Base-by-base conservation (phyloP, 2,329 filamentous ascomycete species). In the Venturia nashicola region DNA sequence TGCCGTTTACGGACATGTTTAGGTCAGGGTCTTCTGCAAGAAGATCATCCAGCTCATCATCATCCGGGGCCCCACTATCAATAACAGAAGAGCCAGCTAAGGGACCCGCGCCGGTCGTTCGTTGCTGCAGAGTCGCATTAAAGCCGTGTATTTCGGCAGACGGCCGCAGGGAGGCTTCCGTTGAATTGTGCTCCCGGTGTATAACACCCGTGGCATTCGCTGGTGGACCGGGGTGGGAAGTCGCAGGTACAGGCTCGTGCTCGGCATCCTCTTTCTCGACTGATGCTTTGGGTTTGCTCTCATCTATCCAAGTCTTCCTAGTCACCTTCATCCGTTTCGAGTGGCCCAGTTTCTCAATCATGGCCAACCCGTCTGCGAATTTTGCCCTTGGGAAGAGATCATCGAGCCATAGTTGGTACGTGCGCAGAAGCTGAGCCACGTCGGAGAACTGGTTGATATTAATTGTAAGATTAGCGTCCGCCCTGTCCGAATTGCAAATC, bases 351-450 rank as follows among this genome's bases (percentile, higher is more conserved):
- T 96, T 97, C 74, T 99, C 94, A 2, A 97, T 90, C 79, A 97
- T 96, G 46, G 82, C 78, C 7, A 97, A 79, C 2, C 89, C 94
- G 71, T 99, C 94, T 59, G 89, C 83, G 71, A 99, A 99, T 71
- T 91, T 93, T 5, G 93, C 94, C 71, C 95, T 91, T 14, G 94
- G 94, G 71, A 92, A 99, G 14, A 99, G 80, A 71, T 97, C 91
- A 75, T 99, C 93, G 1, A 99, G 87, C 94, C 94, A 99, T 64
- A 96, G 76, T 73, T 97, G 94, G 72, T 97, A 99, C 72, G 95
- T 90, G 32, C 89, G 90, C 59, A 99, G 81, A 32, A 99, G 82
- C 18, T 86, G 85, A 0, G 87, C 83, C 12, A 91, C 85, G 72
- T 99, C 94, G 20, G 88, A 87, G 75, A 94, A 97, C 86, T 93